A percentile compares a stretch with the other conserved stretches of the same genome.
Conservation (phyloP, 2,329 filamentous ascomycete genomes). For the Epicoccum nigrum region DNA sequence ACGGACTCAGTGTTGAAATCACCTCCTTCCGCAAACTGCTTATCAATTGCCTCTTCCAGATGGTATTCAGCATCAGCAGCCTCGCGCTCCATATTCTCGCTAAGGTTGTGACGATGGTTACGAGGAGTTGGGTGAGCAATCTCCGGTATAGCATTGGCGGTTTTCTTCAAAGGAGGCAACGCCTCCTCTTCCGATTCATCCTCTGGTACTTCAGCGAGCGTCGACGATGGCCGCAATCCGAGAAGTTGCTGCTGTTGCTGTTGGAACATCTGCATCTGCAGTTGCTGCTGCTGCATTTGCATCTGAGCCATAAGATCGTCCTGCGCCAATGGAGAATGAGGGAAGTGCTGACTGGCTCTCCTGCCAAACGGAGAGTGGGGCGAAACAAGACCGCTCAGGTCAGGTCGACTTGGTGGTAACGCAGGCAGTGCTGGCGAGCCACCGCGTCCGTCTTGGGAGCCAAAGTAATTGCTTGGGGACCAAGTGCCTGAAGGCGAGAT, state of each 20-base stretch:
- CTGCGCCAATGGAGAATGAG: constrained; percentile 45
- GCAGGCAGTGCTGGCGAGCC: constrained; percentile 52
- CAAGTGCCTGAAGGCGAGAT: constrained; percentile 57
- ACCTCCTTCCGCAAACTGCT: constrained; percentile 78
- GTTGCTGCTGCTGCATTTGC: constrained; percentile 57
- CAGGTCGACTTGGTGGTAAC: constrained; percentile 44
- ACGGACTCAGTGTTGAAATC: constrained; percentile 64
- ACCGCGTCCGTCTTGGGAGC: constrained; percentile 47
- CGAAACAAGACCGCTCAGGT: constrained; percentile 45
- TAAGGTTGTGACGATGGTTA: constrained; percentile 73
- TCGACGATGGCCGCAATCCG: constrained; percentile 54
- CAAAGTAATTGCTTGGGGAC: constrained; percentile 50
- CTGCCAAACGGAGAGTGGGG: constrained; percentile 68
- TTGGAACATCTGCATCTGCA: constrained; percentile 58
- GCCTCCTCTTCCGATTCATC: constrained; percentile 68
- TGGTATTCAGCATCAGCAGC: constrained; percentile 88
- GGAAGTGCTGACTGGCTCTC: constrained; percentile 51
- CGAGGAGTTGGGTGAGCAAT: constrained; percentile 66
- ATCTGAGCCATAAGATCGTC: constrained; percentile 53
- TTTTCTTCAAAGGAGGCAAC: constrained; percentile 48
- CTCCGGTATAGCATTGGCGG: constrained; percentile 52
- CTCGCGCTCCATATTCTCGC: constrained; percentile 79
- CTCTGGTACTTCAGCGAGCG: constrained; percentile 74
- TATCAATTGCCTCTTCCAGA: constrained; percentile 77
- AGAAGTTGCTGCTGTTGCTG: constrained; percentile 55